These are phyloP conservation scores for Sphaerulina musiva DNA, from an alignment of 2,329 filamentous ascomycete species.

Conservation along the genomic window DNA sequence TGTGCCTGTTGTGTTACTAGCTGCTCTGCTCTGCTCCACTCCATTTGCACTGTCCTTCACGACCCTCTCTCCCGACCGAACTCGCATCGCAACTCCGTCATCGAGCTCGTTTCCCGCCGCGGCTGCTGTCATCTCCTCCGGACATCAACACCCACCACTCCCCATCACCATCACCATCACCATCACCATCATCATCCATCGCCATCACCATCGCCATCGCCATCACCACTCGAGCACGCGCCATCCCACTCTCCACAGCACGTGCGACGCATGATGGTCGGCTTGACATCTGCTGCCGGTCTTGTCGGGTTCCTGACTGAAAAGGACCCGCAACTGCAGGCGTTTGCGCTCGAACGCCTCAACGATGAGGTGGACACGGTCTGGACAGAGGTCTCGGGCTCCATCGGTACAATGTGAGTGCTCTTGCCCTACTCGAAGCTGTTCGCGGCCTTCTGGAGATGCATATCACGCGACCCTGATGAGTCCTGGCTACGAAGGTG, in stretches of 20 bases:
- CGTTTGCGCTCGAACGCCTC: slow-evolving; percentile 89
- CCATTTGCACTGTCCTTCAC: slow-evolving; percentile 5
- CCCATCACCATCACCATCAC: not conserved
- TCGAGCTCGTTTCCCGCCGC: slow-evolving; percentile 2
- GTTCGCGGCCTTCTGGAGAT: not conserved
- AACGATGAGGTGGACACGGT: slow-evolving; percentile 95
- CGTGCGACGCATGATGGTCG: slow-evolving; percentile 59
- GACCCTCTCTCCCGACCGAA: not conserved
- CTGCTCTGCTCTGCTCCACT: not conserved
- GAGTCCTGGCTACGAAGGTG: not conserved
- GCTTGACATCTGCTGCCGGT: slow-evolving; percentile 87
- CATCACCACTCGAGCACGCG: not conserved
- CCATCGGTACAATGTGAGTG: slow-evolving; percentile 84
- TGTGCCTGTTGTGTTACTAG: too few species aligned
- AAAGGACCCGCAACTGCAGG: slow-evolving; percentile 86
- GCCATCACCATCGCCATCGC: not conserved
- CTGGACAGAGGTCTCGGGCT: slow-evolving; percentile 93
- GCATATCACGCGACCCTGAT: not conserved
- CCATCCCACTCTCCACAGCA: not conserved
- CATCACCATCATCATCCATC: not conserved
- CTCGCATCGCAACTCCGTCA: not conserved
- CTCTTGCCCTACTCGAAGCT: not conserved
- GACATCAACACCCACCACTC: too few species aligned
- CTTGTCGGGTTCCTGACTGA: slow-evolving; percentile 93
- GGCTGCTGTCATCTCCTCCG: not conserved